A percentile compares a stretch with the other conserved stretches of the same genome.
These are phyloP conservation scores for Populus hybrid DNA, from an alignment of 441 rosid species.

Conservation along the genomic window DNA sequence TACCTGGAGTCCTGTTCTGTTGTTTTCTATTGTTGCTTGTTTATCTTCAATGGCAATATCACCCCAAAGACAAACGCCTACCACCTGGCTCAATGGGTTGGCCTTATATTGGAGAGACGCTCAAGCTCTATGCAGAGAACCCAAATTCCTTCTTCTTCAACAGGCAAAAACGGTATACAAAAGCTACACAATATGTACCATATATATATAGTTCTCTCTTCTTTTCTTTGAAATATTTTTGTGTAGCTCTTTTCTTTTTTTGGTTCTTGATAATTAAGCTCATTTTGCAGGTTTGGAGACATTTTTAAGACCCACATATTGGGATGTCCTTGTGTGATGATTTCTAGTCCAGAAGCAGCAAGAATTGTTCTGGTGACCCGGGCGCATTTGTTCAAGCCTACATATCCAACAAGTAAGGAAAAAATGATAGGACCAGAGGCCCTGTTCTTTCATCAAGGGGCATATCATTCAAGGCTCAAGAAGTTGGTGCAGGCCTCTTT, in stretches of 20 bases:
- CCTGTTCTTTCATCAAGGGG: conserved; percentile 82
- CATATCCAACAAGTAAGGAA: conserved; percentile 87
- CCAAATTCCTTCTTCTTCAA: conserved; percentile 80
- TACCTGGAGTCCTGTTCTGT: not conserved
- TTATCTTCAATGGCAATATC: conserved; percentile 34
- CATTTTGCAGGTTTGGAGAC: conserved; percentile 63
- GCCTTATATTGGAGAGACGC: conserved; percentile 93
- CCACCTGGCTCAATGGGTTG: no score
- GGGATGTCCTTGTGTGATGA: conserved; percentile 97
- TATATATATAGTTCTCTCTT: no score
- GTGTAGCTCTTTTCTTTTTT: not conserved
- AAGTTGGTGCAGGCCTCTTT: conserved; percentile 66
- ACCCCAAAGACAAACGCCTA: conserved; percentile 42
- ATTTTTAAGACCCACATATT: conserved; percentile 85
- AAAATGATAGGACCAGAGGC: conserved; percentile 85
- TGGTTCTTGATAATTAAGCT: not conserved
- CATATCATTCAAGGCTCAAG: conserved; percentile 65
- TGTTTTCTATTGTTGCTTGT: conserved; percentile 24
- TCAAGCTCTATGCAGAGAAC: conserved; percentile 72
- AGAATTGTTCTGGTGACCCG: conserved; percentile 56
- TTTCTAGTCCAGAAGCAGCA: conserved; percentile 82
- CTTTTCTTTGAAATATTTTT: not conserved
- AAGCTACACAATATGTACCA: not conserved
- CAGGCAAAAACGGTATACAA: conserved; percentile 57
- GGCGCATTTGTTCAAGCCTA: conserved; percentile 27